These are phyloP conservation scores for Xylariaceae sp. DNA, from an alignment of 2,329 filamentous ascomycete species.

Conservation along the genomic window DNA sequence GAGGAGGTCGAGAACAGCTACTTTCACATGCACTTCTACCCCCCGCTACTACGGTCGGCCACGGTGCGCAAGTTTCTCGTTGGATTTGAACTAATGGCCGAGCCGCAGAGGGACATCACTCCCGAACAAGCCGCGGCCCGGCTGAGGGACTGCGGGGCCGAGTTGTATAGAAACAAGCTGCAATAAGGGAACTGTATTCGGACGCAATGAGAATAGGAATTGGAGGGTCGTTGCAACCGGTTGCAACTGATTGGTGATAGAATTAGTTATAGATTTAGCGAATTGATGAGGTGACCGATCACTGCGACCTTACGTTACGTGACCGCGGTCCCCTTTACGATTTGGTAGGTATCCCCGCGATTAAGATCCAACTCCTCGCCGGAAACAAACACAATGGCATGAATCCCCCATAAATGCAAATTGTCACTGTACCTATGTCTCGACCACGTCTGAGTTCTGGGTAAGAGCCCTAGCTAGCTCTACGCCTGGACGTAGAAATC, in stretches of 20 bases:
- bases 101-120: constrained; percentile 97
- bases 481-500: constrained; percentile 57
- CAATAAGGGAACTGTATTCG: constrained; percentile 16
- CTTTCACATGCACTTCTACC: constrained; percentile 97
- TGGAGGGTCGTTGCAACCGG: not conserved
- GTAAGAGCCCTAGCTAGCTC: not conserved
- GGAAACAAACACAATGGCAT: not conserved
- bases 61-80: constrained; percentile 96
- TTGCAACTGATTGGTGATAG: not conserved
- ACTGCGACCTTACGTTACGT: not conserved
- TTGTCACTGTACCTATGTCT: not conserved
- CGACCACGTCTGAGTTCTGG: not conserved
- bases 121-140: constrained; percentile 87
- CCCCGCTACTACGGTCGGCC: constrained; percentile 83
- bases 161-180: constrained; percentile 73
- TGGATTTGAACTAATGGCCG: constrained; percentile 92
- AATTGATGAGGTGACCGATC: not conserved
- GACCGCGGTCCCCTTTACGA: not conserved
- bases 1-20: constrained; percentile 86
- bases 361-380: not conserved
- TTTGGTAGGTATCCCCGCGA: not conserved
- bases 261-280: not conserved
- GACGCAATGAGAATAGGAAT: not conserved
- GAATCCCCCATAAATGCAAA: too few species aligned
- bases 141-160: constrained; percentile 70